These are phyloP conservation scores for Backusella parvicylindrica DNA, from an alignment of 192 early-diverging fungal genomes.

Conservation along the genomic window DNA sequence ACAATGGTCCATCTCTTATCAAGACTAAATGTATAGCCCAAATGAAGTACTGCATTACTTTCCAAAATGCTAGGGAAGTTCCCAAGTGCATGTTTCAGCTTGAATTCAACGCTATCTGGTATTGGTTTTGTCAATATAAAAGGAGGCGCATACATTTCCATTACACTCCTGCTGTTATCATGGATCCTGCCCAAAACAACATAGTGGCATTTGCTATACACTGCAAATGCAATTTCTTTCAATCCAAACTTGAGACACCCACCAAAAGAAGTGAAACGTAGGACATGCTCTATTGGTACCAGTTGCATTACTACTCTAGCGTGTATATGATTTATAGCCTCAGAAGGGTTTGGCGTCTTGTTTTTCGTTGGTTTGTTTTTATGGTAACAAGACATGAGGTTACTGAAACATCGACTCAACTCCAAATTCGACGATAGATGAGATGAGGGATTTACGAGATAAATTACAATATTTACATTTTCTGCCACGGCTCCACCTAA, in stretches of 20 bases:
- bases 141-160: slow-evolving; percentile 44
- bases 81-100: slow-evolving; percentile 27
- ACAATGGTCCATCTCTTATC: slow-evolving; percentile 47
- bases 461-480: slow-evolving; percentile 46
- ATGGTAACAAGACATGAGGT: slow-evolving; percentile 41
- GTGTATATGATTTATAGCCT: slow-evolving; percentile 33
- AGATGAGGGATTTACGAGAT: slow-evolving; percentile 48
- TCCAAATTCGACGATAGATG: slow-evolving; percentile 44
- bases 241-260: slow-evolving; percentile 47
- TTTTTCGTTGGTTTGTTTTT: slow-evolving; percentile 9
- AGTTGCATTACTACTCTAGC: slow-evolving; percentile 44
- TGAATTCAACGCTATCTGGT: slow-evolving; percentile 38
- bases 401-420: slow-evolving; percentile 45
- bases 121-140: slow-evolving; percentile 46
- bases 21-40: slow-evolving; percentile 48
- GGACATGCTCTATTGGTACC: slow-evolving; percentile 48
- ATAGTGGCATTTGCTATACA: slow-evolving; percentile 46
- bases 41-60: slow-evolving; percentile 39
- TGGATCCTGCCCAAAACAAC: slow-evolving; percentile 37
- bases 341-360: slow-evolving; percentile 2
- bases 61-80: slow-evolving; percentile 30
- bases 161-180: slow-evolving; percentile 2
- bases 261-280: slow-evolving; percentile 46
- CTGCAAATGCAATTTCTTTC: slow-evolving; percentile 50
- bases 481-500: slow-evolving; percentile 33